Evolutionary conservation across 2,329 filamentous ascomycete genomes (phyloP), one percentile per base, ranked within the genome.

Genomic region (Pseudogymnoascus sp.): DNA sequence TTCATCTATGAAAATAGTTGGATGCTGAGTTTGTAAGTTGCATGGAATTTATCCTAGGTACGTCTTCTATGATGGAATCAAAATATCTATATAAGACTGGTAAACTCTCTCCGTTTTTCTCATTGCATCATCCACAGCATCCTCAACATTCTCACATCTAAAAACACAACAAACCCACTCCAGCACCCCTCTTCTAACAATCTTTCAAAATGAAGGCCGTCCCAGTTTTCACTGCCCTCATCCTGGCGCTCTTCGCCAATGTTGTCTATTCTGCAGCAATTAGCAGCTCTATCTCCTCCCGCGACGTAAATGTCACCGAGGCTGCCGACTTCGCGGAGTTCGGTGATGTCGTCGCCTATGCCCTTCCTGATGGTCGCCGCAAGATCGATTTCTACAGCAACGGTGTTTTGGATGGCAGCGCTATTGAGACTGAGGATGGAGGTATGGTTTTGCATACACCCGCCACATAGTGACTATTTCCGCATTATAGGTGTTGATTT

Each of bases 271-370:
- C 44, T n/a, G 44, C 44, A n/a, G 44, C 44, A 10, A 50, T 50
- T 50, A 21, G n/a, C 44, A 50, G 6, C 44, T 50, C 44, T 7
- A 21, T 25, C 21, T 28, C 21, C 12, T 50, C 44, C 12, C 21
- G 44, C 44, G 44, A 18, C 7, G 3, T 62, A 28, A 1, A 62
- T 21, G 23, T 63, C 12, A 35, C 63, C 44, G 35, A 65, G 44
- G 21, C 8, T 31, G 5, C 42, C 6, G 11, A 66, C 50, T 21
- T 66, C n/a, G 21, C 53, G 62, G 2, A 8, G 6, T 60, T 66
- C 35, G 11, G 28, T 3, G 28, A 64, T 59, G 28, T 60, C 23
- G 7, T 65, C 65, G 25, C 65, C 63, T 5, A 56, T 60, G 11
- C 56, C 62, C 31, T 59, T 37, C 28, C 28, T 23, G 53, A 59